These are phyloP conservation scores for Thozetella sp. DNA, from an alignment of 495 filamentous ascomycete genomes.

Conservation along the genomic window DNA sequence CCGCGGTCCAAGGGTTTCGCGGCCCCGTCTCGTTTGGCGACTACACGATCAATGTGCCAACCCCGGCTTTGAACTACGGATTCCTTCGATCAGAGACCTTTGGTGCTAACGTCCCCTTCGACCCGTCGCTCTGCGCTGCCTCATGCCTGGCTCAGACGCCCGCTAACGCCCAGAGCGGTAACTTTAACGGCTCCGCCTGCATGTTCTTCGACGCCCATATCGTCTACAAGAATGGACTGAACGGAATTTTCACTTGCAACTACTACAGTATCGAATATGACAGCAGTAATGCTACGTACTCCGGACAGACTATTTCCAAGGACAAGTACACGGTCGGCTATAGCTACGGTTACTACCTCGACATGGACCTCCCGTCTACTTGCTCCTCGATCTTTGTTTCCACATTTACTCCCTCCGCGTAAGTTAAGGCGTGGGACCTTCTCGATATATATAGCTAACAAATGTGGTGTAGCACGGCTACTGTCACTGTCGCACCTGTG, in stretches of 20 bases:
- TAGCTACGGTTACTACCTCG: neutral
- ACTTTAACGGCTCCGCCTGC: slow-evolving; percentile 25
- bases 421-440: too few relatives aligned
- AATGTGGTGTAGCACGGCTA: neutral
- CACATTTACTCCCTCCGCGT: too few relatives aligned
- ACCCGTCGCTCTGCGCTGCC: slow-evolving; percentile 33
- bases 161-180: slow-evolving; percentile 30
- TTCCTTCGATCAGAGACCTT: slow-evolving; percentile 42
- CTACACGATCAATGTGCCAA: slow-evolving; percentile 37
- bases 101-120: slow-evolving; percentile 32
- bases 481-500: neutral
- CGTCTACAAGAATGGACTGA: slow-evolving; percentile 31
- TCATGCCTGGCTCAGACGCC: slow-evolving; percentile 36
- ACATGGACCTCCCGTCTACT: neutral
- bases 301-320: neutral
- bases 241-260: neutral
- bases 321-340: neutral
- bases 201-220: slow-evolving; percentile 48
- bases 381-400: too few relatives aligned
- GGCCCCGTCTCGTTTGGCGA: slow-evolving; percentile 23
- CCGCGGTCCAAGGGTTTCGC: slow-evolving; percentile 18
- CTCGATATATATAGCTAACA: too few relatives aligned
- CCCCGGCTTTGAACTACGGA: slow-evolving; percentile 15
- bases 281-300: neutral
- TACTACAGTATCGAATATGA: slow-evolving; percentile 1